Conservation (phyloP, 768 basidiomycete genomes). For the Lyophyllum semitale region DNA sequence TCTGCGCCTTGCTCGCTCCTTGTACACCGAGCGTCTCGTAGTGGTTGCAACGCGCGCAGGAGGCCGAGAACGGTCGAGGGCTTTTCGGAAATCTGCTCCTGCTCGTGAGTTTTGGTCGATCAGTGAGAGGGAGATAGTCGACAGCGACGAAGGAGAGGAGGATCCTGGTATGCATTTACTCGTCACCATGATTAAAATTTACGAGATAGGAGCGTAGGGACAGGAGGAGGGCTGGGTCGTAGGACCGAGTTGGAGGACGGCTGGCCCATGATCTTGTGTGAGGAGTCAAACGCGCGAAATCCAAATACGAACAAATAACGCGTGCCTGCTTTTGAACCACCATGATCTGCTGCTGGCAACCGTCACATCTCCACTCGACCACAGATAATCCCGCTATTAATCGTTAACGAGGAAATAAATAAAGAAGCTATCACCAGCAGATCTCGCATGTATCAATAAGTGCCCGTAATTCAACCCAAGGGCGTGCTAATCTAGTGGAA, state of each 20-base stretch:
- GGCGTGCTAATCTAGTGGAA: no score
- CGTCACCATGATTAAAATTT: not conserved
- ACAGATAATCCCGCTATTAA: no score
- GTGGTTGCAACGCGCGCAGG: slow-evolving; percentile 26
- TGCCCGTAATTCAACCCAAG: no score
- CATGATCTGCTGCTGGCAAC: no score
- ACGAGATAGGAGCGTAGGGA: not conserved
- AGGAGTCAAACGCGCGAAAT: not conserved
- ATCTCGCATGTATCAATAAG: no score
- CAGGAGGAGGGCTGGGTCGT: not conserved
- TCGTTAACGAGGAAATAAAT: no score
- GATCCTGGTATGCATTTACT: not conserved
- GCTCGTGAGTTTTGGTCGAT: not conserved
- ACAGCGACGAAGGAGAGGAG: not conserved
- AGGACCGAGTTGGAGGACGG: no score
- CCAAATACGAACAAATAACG: not conserved
- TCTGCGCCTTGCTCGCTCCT: slow-evolving; percentile 41
- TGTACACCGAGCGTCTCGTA: slow-evolving; percentile 43
- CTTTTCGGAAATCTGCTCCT: not conserved
- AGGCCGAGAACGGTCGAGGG: slow-evolving; percentile 23
- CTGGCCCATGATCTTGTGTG: no score
- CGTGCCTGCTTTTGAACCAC: not conserved
- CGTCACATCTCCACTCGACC: no score
- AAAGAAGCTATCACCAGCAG: no score
- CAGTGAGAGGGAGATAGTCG: not conserved